Evolutionary conservation across 371 early-diverging fungal genomes (phyloP), one percentile per base, ranked within the genome.

Genomic region (Mucor plumbeus): DNA sequence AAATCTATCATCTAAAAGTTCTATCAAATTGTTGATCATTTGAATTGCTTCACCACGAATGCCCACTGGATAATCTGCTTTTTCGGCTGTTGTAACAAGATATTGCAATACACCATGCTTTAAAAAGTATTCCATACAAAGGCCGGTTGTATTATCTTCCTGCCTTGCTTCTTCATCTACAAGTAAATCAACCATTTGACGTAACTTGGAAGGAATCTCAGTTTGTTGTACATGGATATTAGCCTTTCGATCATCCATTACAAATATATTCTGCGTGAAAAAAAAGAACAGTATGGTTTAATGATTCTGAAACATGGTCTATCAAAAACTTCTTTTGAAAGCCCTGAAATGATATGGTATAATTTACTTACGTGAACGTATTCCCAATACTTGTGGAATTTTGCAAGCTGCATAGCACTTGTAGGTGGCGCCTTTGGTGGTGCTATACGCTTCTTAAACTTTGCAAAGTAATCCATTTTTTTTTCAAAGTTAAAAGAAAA

Each of bases 51-150:
- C 93, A 19, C 92, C 90, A 56, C 94, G 87, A 67, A 95, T 89
- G n/a, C 96, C 97, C 2, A 81, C 74, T 19, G 98, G 98, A 59
- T 87, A 82, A 76, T 97, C 97, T 7, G 77, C 75, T 44, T 83
- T 83, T 60, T 94, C 92, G 2, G 95, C 87, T 38, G 92, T 86
- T 39, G 83, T 83, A 41, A 97, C 95, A 39, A 98, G 84, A 44
- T 88, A 84, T 36, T 86, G 88, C 40, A 98, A 78, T 41, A 98
- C 83, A 48, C 88, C 87, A 67, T 93, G 90, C 67, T 91, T 94
- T 66, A 98, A 83, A 61, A 96, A 90, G 59, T 92, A 91, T 72
- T 98, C 98, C 87, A 95, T 95, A 75, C 97, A 96, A 1, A 91
- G 87, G 21, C 95, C 97, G 0, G 92, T 91, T 1, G 89, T 85